Conservation (phyloP, 2,329 filamentous ascomycete genomes). For the Fusarium annulatum region DNA sequence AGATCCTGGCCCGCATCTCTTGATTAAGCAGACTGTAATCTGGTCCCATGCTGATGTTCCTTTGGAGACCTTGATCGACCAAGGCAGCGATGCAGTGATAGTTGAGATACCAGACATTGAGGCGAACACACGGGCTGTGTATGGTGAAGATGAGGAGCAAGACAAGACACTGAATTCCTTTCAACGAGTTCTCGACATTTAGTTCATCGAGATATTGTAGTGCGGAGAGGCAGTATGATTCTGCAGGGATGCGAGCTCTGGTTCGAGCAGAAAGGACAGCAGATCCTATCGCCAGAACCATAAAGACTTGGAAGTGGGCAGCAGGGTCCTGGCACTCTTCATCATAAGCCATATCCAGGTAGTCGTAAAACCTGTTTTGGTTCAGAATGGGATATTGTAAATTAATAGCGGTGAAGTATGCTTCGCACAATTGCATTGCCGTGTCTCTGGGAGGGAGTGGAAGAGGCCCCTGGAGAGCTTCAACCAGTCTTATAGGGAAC, state of each 20-base stretch:
- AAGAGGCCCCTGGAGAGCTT: conserved; percentile 48
- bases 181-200: conserved; percentile 60
- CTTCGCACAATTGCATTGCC: conserved; percentile 54
- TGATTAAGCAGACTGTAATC: conserved; percentile 61
- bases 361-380: conserved; percentile 53
- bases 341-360: conserved; percentile 53
- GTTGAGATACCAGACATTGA: conserved; percentile 66
- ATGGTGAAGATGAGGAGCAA: conserved; percentile 61
- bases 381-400: conserved; percentile 63
- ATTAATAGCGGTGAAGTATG: conserved; percentile 62
- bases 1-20: conserved; percentile 65
- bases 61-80: conserved; percentile 63
- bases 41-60: conserved; percentile 56
- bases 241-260: conserved; percentile 57
- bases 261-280: conserved; percentile 57
- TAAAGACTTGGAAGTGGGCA: conserved; percentile 60
- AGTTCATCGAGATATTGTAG: conserved; percentile 59
- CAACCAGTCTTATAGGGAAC: conserved; percentile 47
- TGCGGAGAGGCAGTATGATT: conserved; percentile 61
- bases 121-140: conserved; percentile 59
- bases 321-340: conserved; percentile 45
- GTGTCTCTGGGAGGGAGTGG: conserved; percentile 49
- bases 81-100: conserved; percentile 65
- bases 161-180: conserved; percentile 61
- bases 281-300: conserved; percentile 64